Evolutionary conservation across 208 protist species (phyloP).

Genomic region (Leishmania braziliensis): DNA sequence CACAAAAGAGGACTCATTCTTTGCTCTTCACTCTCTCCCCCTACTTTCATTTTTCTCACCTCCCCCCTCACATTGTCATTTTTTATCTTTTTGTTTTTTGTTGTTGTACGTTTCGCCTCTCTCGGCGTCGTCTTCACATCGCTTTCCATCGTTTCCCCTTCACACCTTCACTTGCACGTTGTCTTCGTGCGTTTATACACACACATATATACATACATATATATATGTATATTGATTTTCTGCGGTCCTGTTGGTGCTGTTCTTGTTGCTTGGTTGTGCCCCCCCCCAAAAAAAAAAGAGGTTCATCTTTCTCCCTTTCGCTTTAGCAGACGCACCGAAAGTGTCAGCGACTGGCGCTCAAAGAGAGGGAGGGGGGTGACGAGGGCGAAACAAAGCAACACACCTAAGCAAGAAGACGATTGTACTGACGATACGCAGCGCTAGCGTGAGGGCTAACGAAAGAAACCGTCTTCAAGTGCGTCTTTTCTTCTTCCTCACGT

Average conservation of each 20-base stretch:
- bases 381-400: neutral
- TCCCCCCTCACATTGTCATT: neutral
- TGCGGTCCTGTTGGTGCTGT: neutral
- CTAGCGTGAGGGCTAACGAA: neutral
- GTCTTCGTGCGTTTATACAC: conserved; percentile 16
- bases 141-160: neutral
- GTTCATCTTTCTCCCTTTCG: neutral
- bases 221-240: neutral
- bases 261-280: neutral
- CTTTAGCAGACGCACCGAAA: neutral
- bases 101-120: neutral
- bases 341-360: neutral
- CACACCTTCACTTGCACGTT: neutral
- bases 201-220: no score
- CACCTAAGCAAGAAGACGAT: neutral
- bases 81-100: neutral
- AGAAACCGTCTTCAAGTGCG: neutral
- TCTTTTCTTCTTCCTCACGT: neutral
- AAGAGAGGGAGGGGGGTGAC: neutral
- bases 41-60: neutral
- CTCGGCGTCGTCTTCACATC: no score
- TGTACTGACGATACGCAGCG: neutral
- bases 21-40: neutral
- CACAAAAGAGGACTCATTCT: neutral
- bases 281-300: neutral